Percentiles rank a stretch among this genome's conserved stretches.
Conservation (phyloP, 495 filamentous ascomycete genomes). For the Letharia columbiana region DNA sequence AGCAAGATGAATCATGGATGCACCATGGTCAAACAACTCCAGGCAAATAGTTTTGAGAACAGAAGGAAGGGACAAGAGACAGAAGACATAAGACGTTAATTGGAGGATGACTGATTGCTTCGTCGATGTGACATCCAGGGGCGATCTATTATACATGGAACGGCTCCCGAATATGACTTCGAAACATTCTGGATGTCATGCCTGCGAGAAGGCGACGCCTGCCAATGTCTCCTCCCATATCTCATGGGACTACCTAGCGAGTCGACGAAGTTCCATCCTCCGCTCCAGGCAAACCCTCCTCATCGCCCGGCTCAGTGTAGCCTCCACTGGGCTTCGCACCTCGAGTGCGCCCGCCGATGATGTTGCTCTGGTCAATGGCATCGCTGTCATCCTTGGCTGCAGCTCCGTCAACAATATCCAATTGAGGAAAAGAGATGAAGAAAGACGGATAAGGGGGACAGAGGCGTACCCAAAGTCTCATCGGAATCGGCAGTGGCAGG, state of each 20-base stretch:
- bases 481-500: conserved; percentile 40
- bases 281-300: conserved; percentile 33
- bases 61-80: background rate
- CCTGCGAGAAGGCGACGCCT: background rate
- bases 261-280: conserved; percentile 21
- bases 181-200: background rate
- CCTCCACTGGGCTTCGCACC: conserved; percentile 39
- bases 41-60: too few relatives aligned
- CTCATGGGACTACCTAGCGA: background rate
- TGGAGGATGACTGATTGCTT: background rate
- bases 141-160: background rate
- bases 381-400: conserved; percentile 45
- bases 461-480: conserved; percentile 39
- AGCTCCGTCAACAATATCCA: background rate
- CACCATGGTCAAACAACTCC: too few relatives aligned
- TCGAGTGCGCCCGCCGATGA: conserved; percentile 40
- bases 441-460: background rate
- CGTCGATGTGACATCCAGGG: background rate
- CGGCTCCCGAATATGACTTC: background rate
- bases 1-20: too few relatives aligned
- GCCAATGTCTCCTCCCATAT: too few relatives aligned
- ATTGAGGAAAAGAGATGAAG: too few relatives aligned
- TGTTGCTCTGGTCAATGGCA: conserved; percentile 44
- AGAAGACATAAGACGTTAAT: background rate
- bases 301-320: conserved; percentile 46